Percentiles rank a stretch among this genome's conserved stretches.
phyloP scores from a whole-genome alignment of 2,329 filamentous ascomycete species.

The Colletotrichum brevisporum region DNA sequence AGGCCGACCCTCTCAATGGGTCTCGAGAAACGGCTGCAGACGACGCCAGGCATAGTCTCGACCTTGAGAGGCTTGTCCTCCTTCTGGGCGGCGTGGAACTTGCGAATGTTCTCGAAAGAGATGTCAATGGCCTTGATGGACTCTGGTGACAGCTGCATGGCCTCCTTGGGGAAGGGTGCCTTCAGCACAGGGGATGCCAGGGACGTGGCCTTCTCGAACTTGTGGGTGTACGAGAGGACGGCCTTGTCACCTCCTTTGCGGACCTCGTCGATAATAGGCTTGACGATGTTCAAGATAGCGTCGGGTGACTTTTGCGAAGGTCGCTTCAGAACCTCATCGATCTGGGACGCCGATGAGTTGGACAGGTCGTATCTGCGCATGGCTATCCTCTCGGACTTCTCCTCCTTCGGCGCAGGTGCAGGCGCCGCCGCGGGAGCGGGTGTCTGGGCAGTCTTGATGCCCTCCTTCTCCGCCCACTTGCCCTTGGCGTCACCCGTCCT shows the following conservation, averaged over 20 bases:
- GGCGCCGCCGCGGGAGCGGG: conserved; percentile 45
- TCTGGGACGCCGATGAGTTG: conserved; percentile 73
- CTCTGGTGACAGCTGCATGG: conserved; percentile 85
- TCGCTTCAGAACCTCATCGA: conserved; percentile 83
- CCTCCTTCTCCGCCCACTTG: conserved; percentile 89
- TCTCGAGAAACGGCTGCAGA: conserved; percentile 92
- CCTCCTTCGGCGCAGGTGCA: conserved; percentile 57
- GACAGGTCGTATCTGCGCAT: conserved; percentile 86
- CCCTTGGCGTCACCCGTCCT: conserved; percentile 95
- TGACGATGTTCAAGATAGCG: conserved; percentile 89
- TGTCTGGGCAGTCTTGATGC: conserved; percentile 64
- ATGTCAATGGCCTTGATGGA: conserved; percentile 93
- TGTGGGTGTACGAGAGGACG: conserved; percentile 93
- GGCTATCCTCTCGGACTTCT: conserved; percentile 70
- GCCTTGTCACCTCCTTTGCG: conserved; percentile 87
- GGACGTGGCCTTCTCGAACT: conserved; percentile 96
- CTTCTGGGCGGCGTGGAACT: conserved; percentile 93
- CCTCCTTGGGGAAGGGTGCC: conserved; percentile 85
- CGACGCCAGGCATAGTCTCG: conserved; percentile 97
- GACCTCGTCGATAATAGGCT: conserved; percentile 92
- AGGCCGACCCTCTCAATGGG: conserved; percentile 97
- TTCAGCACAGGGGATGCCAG: conserved; percentile 90
- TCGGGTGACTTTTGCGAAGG: conserved; percentile 97
- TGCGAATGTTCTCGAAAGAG: conserved; percentile 93
- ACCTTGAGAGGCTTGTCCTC: conserved; percentile 86